These are phyloP conservation scores for Cordyceps militaris DNA, from an alignment of 2,329 filamentous ascomycete genomes.

Conservation along the genomic window DNA sequence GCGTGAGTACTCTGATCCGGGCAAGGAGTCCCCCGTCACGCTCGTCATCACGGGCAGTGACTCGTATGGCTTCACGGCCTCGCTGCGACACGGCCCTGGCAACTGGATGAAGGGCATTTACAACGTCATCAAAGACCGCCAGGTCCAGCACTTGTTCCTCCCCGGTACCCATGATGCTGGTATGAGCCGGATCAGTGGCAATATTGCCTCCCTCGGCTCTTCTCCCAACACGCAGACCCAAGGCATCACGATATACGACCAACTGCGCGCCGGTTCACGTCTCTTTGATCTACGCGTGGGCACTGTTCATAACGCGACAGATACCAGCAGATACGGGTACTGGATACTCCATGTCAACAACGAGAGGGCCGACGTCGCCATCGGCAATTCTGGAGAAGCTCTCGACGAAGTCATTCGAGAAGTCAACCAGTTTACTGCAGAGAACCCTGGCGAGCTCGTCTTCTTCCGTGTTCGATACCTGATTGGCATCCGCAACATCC, in stretches of 20 bases:
- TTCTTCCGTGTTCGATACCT: conserved; percentile 39
- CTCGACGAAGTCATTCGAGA: conserved; percentile 36
- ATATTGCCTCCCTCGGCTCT: conserved; percentile 29
- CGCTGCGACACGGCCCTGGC: conserved; percentile 21
- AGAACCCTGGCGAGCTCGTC: conserved; percentile 37
- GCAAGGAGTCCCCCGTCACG: conserved; percentile 24
- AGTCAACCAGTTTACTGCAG: conserved; percentile 37
- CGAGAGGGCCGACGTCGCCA: conserved; percentile 26
- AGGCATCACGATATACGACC: conserved; percentile 35
- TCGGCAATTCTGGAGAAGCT: conserved; percentile 39
- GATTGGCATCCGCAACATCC: conserved; percentile 31
- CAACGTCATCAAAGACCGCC: conserved; percentile 29
- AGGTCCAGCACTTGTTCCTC: conserved; percentile 38
- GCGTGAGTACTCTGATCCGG: conserved; percentile 27
- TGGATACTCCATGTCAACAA: conserved; percentile 36
- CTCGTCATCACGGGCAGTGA: conserved; percentile 30
- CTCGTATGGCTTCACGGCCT: conserved; percentile 26
- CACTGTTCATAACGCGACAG: conserved; percentile 17
- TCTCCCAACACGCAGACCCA: conserved; percentile 39
- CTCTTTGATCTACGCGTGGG: conserved; percentile 42
- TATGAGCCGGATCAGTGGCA: conserved; percentile 35
- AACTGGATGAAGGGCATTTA: conserved; percentile 29
- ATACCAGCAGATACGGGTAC: conserved; percentile 24
- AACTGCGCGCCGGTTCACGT: conserved; percentile 38
- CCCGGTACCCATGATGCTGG: conserved; percentile 43